These are phyloP conservation scores for Colletotrichum sp. DNA, from an alignment of 2,329 filamentous ascomycete species.

Conservation along the genomic window DNA sequence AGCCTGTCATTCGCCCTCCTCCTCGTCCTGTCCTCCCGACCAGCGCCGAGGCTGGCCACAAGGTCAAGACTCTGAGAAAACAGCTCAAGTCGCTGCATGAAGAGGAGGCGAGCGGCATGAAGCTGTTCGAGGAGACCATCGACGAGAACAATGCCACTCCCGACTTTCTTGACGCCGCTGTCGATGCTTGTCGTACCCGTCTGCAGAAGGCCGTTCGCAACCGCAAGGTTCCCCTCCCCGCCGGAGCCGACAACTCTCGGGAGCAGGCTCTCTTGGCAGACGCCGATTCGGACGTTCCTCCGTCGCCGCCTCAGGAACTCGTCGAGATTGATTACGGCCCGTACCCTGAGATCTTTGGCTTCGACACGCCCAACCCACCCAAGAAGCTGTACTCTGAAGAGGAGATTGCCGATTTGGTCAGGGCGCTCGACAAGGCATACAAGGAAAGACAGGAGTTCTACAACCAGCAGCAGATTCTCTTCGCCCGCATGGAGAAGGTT, in stretches of 20 bases:
- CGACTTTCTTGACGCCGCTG: neutral
- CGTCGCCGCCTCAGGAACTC: neutral
- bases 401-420: neutral
- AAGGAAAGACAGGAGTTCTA: neutral
- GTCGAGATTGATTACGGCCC: neutral
- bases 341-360: neutral
- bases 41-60: neutral
- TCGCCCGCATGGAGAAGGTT: neutral
- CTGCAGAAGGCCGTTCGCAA: neutral
- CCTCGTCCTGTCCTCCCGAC: neutral
- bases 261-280: neutral
- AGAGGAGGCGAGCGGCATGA: neutral
- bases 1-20: neutral
- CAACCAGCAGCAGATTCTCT: neutral
- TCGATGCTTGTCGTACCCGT: neutral
- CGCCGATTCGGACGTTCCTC: neutral
- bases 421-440: neutral
- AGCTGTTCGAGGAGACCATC: neutral
- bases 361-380: neutral
- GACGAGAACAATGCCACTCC: neutral
- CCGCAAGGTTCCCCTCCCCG: neutral
- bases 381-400: neutral
- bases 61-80: neutral
- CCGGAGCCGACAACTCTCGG: neutral
- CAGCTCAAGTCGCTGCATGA: neutral